Percentiles rank a stretch among this genome's conserved stretches.
Evolutionary conservation across 106 monocot genomes (phyloP).

Genomic region (Dioscorea dumetorum): DNA sequence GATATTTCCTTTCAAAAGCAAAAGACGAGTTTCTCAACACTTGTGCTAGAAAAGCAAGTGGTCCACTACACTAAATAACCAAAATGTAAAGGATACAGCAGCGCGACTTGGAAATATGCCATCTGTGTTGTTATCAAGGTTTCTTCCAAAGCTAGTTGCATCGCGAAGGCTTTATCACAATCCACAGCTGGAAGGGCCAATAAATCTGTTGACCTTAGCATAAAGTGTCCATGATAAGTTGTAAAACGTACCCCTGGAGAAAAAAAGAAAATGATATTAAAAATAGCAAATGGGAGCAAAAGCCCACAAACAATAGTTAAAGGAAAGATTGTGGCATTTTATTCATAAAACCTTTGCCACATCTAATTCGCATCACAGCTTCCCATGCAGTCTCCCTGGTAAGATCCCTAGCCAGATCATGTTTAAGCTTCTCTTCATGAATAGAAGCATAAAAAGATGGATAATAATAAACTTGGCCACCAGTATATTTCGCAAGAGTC

Average conservation of each 20-base stretch:
- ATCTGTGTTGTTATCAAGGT: conserved; percentile 81
- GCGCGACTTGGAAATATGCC: conserved; percentile 94
- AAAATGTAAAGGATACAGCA: conserved; percentile 77
- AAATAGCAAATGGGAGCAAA: background rate
- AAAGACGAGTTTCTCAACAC: too few relatives aligned
- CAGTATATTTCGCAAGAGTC: conserved; percentile 87
- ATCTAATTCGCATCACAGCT: conserved; percentile 96
- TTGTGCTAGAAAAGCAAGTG: too few relatives aligned
- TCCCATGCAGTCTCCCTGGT: conserved; percentile 98
- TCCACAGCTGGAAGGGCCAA: conserved; percentile 97
- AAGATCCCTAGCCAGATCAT: conserved; percentile 82
- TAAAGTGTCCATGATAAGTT: conserved; percentile 96
- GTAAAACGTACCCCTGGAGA: conserved; percentile 87
- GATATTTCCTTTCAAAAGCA: too few relatives aligned
- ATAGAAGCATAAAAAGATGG: conserved; percentile 61
- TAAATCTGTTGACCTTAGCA: conserved; percentile 92
- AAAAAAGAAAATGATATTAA: background rate
- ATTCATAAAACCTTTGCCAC: conserved; percentile 69
- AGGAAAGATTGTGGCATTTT: background rate
- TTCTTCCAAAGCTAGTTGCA: conserved; percentile 88
- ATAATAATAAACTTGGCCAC: conserved; percentile 95
- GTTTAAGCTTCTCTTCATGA: conserved; percentile 63
- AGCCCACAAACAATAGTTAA: background rate
- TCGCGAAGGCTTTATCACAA: conserved; percentile 94
- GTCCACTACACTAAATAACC: background rate